phyloP scores from a whole-genome alignment of 805 yeast species.

The Candida ortonii region DNA sequence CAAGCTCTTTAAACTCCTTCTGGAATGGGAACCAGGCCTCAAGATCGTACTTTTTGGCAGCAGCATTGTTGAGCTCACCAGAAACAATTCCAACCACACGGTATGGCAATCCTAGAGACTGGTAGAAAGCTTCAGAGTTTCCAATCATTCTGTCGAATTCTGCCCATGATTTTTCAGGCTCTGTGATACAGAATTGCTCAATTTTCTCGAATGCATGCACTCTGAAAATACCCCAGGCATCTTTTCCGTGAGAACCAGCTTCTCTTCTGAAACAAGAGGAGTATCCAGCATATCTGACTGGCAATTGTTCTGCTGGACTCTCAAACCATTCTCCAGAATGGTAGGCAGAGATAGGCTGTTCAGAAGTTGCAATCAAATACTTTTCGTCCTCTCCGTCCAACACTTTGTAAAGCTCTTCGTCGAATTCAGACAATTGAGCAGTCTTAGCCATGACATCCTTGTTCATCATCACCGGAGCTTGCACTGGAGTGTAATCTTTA shows the following conservation, averaged over 20 bases:
- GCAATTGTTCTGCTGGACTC: conserved; percentile 93
- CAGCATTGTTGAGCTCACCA: conserved; percentile 98
- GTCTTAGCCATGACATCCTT: conserved; percentile 99
- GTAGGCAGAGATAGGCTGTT: conserved; percentile 97
- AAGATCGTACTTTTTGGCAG: conserved; percentile 97
- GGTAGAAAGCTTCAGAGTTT: conserved; percentile 87
- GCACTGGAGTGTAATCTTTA: conserved; percentile 82
- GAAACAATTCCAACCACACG: conserved; percentile 97
- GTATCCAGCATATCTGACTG: conserved; percentile 95
- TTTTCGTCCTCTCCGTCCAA: conserved; percentile 97
- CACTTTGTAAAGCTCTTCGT: conserved; percentile 96
- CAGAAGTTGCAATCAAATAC: conserved; percentile 96
- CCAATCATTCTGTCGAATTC: conserved; percentile 96
- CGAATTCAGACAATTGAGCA: conserved; percentile 96
- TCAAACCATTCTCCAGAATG: conserved; percentile 99
- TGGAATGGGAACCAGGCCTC: conserved; percentile 99
- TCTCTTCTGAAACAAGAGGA: conserved; percentile 99
- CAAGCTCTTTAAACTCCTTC: conserved; percentile 96
- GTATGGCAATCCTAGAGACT: conserved; percentile 89
- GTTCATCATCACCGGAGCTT: conserved; percentile 99
- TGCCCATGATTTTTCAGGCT: conserved; percentile 97
- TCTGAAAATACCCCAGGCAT: conserved; percentile 99
- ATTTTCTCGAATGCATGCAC: conserved; percentile 98
- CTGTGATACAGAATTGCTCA: conserved; percentile 93
- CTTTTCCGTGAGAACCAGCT: conserved; percentile 99